Evolutionary conservation across 192 early-diverging fungal species (phyloP), one percentile per base, ranked within the genome.

Genomic region (Lunasporangiospora selenospora): DNA sequence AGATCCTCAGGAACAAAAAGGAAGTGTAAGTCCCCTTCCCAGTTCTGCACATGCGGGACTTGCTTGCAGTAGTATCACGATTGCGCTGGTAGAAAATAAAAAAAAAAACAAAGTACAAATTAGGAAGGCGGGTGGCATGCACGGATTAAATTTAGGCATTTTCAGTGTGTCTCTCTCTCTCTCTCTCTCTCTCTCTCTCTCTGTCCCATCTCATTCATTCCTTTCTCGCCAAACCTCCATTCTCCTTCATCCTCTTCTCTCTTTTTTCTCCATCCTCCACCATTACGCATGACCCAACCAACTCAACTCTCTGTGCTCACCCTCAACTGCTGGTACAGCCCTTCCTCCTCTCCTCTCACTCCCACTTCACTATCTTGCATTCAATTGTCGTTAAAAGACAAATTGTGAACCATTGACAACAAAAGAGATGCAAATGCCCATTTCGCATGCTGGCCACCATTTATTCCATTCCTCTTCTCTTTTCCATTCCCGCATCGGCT

Each of bases 251-350:
- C 13, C 36, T 3, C 33, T 39, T 51, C 39, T 40, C 23, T 66
- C 13, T 33, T 27, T 32, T 47, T 44, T 26, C 12, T 39, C 21
- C 47, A 39, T 24, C 10, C 9, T 21, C 24, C 8, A 10, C 32
- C 49, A 23, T 26, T 4, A n/a, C n/a, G n/a, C n/a, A 29, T 42
- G 29, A 42, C 55, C 11, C 46, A 40, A n/a, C 44, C 60, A 7
- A 70, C 55, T 18, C 52, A 46, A 37, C 65, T 83, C 15, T 63
- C 76, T 33, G 81, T 83, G 10, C 43, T 83, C 7, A 62, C 81
- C 11, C 51, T 83, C 37, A 83, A 83, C 49, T 85, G 84, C 60
- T 85, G 84, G 84, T 79, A 81, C 51, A 36, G 4, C 6, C 27
- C n/a, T n/a, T 34, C 2, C 33, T 31, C 21, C 24, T 23, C 37